These are phyloP conservation scores for Polyplosphaeria fusca DNA, from an alignment of 495 filamentous ascomycete genomes.

Conservation along the genomic window DNA sequence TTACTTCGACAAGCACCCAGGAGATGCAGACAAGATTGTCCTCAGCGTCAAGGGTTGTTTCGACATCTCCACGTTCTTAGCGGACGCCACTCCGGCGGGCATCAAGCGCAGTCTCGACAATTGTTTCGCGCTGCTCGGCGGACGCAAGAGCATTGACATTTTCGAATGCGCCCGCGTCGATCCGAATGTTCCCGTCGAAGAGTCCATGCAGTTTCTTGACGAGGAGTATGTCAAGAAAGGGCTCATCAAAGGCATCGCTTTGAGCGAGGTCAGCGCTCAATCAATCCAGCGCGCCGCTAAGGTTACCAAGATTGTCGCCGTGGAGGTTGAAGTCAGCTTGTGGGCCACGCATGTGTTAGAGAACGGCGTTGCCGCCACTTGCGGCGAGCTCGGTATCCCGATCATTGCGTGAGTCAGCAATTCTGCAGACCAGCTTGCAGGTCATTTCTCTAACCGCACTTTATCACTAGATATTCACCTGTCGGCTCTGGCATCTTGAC, in stretches of 20 bases:
- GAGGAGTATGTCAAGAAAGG: constrained; percentile 67
- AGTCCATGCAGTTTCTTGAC: constrained; percentile 47
- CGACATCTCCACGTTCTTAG: not conserved
- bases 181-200: constrained; percentile 6
- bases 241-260: constrained; percentile 67
- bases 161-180: constrained; percentile 28
- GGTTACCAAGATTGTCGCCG: constrained; percentile 63
- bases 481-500: constrained; percentile 7
- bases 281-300: constrained; percentile 72
- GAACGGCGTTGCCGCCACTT: constrained; percentile 69
- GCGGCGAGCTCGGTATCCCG: constrained; percentile 66
- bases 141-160: constrained; percentile 30
- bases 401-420: constrained; percentile 55
- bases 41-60: constrained; percentile 59
- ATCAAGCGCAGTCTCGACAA: constrained; percentile 24
- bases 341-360: constrained; percentile 60
- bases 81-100: constrained; percentile 6
- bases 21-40: constrained; percentile 58
- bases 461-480: constrained; percentile 12
- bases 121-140: constrained; percentile 19
- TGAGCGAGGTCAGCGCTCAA: constrained; percentile 67
- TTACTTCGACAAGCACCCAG: constrained; percentile 60
- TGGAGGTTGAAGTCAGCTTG: constrained; percentile 76
- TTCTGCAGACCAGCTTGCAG: not conserved
- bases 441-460: not conserved